Conservation (phyloP, 2,329 filamentous ascomycete genomes). For the Exophiala sp. region DNA sequence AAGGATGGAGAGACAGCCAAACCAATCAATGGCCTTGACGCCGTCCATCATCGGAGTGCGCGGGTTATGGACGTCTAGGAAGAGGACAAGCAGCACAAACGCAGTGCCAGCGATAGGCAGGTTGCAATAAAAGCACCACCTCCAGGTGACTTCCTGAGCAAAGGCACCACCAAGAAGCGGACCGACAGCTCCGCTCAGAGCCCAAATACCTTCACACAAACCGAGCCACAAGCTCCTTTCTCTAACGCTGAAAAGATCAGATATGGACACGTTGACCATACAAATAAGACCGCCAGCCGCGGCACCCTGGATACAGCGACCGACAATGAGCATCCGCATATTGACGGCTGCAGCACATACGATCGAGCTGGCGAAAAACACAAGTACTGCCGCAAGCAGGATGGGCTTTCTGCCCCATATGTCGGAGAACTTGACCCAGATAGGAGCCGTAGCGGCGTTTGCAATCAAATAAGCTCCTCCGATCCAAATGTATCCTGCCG, state of each 20-base stretch:
- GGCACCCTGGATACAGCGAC: slow-evolving; percentile 49
- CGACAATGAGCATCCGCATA: slow-evolving; percentile 50
- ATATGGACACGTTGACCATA: slow-evolving; percentile 50
- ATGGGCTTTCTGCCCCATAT: slow-evolving; percentile 55
- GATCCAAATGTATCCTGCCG: slow-evolving; percentile 70
- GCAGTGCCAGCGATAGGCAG: slow-evolving; percentile 47
- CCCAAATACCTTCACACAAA: slow-evolving; percentile 50
- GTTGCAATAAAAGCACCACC: slow-evolving; percentile 55
- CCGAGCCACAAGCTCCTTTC: slow-evolving; percentile 47
- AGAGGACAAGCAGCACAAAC: slow-evolving; percentile 46
- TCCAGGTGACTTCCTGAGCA: slow-evolving; percentile 41
- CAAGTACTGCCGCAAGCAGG: slow-evolving; percentile 43
- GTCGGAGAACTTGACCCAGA: slow-evolving; percentile 61
- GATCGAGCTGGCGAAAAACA: slow-evolving; percentile 48
- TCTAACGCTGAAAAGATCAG: slow-evolving; percentile 50
- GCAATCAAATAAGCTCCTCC: slow-evolving; percentile 67
- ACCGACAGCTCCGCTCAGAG: slow-evolving; percentile 48
- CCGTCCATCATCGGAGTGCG: slow-evolving; percentile 42
- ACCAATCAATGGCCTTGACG: slow-evolving; percentile 47
- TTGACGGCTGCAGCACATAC: slow-evolving; percentile 45
- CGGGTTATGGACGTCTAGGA: slow-evolving; percentile 52
- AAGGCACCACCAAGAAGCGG: slow-evolving; percentile 51
- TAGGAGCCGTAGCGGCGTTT: slow-evolving; percentile 59
- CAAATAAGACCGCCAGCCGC: slow-evolving; percentile 50
- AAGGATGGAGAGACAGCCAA: slow-evolving; percentile 59